phyloP scores from a whole-genome alignment of 805 yeast species.

The Lachancea lanzarotensis region DNA sequence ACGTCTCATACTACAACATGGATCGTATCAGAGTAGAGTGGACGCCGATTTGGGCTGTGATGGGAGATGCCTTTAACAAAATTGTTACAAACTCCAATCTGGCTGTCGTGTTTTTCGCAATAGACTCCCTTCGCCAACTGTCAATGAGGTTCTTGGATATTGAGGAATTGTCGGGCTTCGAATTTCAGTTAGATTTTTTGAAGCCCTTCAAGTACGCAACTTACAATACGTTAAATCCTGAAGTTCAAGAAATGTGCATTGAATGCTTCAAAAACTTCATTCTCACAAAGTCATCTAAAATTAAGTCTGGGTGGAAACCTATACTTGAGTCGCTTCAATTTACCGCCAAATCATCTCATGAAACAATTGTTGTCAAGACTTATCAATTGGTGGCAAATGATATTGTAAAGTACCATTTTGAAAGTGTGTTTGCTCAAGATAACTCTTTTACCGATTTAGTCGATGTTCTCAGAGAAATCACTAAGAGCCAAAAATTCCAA shows the following conservation, averaged over 20 bases:
- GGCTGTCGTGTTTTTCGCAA: constrained; percentile 78
- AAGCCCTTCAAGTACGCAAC: constrained; percentile 83
- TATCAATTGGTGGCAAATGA: constrained; percentile 51
- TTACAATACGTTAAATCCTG: constrained; percentile 54
- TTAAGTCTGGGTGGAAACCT: constrained; percentile 93
- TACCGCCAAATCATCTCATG: constrained; percentile 55
- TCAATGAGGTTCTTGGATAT: constrained; percentile 87
- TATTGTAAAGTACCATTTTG: constrained; percentile 56
- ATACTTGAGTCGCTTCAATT: constrained; percentile 70
- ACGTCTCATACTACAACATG: constrained; percentile 97
- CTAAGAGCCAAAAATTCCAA: constrained; percentile 80
- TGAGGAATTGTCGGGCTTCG: constrained; percentile 92
- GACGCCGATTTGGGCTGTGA: constrained; percentile 90
- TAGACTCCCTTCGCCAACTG: constrained; percentile 89
- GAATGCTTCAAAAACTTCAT: constrained; percentile 87
- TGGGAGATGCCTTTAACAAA: constrained; percentile 82
- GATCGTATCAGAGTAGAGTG: constrained; percentile 92
- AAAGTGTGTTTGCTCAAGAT: constrained; percentile 61
- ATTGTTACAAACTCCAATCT: constrained; percentile 77
- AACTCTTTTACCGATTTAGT: constrained; percentile 56
- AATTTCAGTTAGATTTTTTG: constrained; percentile 89
- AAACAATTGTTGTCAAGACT: constrained; percentile 55
- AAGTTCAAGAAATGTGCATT: constrained; percentile 80
- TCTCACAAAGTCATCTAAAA: constrained; percentile 59
- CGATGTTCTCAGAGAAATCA: constrained; percentile 69